Base-by-base conservation (phyloP, 441 rosid species). In the Breynia disticha region DNA sequence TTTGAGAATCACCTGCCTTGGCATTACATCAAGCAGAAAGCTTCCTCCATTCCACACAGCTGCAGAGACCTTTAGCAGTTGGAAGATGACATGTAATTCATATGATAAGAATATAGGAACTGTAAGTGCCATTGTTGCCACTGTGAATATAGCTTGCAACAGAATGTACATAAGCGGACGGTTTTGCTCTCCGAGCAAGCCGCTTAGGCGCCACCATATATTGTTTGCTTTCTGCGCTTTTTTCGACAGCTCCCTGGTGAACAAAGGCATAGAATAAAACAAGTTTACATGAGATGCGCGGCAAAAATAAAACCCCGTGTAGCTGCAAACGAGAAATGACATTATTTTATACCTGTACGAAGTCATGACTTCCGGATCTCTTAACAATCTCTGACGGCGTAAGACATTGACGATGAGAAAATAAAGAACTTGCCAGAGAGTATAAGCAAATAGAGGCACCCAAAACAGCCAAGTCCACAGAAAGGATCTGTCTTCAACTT, bases 331-430 rank as follows among this genome's bases (percentile, higher is more conserved):
- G 48, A 54, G 63, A 39, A 55, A 39, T n/a, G 7, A 37, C 7
- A 57, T 38, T 22, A 14, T 24, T 22, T 16, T 20, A 19, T 56
- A 87, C 98, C 98, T 81, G 79, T 87, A 91, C 16, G 97, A 91
- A 56, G 98, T 91, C 98, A 91, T 91, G 59, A 91, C 98, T 79
- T 88, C 97, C 50, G 98, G 98, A 71, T 91, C 98, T 72, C 90
- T 79, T 16, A 91, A 65, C 52, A 91, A 71, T 72, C 98, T 79
- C 68, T 91, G 98, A 28, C 90, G 75, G 50, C 95, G 95, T 0
- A 91, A 72, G 62, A 91, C 96, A 67, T 91, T 67, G 68, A 91
- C 98, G 22, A 91, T 84, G 60, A 91, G 84, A 57, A 86, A 88
- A 67, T 88, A 91, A 53, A 91, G 89, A 46, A 62, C 72, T 67